Conservation (phyloP, 768 basidiomycete species). For the Mycena albidolilacea region DNA sequence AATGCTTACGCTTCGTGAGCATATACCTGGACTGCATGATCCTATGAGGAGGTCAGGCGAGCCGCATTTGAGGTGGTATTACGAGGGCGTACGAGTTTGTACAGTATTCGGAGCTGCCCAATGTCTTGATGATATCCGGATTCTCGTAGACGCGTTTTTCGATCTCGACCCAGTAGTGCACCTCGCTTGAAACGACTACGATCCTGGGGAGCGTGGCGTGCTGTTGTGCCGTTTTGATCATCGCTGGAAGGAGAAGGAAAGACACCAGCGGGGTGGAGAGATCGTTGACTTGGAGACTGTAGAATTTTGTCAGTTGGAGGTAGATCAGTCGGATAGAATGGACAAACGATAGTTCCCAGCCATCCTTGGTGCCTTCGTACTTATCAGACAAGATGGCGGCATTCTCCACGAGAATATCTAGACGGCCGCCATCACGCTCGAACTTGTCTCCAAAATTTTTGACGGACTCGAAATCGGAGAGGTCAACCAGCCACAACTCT, state of each 20-base stretch:
- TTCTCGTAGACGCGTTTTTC: constrained; percentile 11
- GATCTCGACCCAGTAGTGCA: constrained; percentile 38
- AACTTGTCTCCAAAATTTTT: constrained; percentile 46
- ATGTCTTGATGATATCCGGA: constrained; percentile 35
- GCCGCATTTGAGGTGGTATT: too few species aligned
- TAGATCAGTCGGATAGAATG: not conserved
- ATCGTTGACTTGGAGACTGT: constrained; percentile 47
- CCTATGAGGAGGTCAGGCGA: not conserved
- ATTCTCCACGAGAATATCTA: constrained; percentile 36
- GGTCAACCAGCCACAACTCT: constrained; percentile 50
- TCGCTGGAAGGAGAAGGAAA: constrained; percentile 47
- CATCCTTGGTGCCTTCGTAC: constrained; percentile 21
- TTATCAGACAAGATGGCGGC: constrained; percentile 7
- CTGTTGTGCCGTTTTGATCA: constrained; percentile 41
- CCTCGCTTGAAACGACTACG: constrained; percentile 46
- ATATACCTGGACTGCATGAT: constrained; percentile 9
- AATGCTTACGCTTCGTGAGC: constrained; percentile 31
- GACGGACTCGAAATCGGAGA: constrained; percentile 47
- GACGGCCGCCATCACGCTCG: constrained; percentile 22
- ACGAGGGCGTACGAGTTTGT: constrained; percentile 7
- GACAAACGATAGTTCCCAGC: constrained; percentile 17
- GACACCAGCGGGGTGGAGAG: constrained; percentile 46
- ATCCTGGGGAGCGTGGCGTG: constrained; percentile 30
- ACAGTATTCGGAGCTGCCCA: constrained; percentile 40
- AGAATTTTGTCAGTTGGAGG: too few species aligned